These are phyloP conservation scores for Boechera stricta DNA, from an alignment of 345 rosid species.

Conservation along the genomic window DNA sequence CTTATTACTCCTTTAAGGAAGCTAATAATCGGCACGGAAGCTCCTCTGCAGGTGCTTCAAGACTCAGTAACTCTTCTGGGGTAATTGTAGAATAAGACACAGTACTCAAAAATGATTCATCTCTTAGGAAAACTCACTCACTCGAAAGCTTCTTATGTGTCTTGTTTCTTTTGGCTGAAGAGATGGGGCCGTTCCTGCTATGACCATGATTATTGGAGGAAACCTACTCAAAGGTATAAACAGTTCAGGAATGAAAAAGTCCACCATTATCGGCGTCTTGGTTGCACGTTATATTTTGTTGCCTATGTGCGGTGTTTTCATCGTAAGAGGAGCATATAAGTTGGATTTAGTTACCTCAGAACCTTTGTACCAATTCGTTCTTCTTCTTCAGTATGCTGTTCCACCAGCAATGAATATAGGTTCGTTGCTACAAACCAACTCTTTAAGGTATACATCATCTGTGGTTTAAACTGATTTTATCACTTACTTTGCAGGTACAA, in stretches of 20 bases:
- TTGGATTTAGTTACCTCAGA: conserved; percentile 56
- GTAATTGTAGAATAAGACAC: conserved; percentile 41
- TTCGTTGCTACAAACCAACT: conserved; percentile 28
- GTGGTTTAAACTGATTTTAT: too few relatives aligned
- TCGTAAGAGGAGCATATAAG: conserved; percentile 58
- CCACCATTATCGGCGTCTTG: conserved; percentile 51
- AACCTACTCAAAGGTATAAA: conserved; percentile 63
- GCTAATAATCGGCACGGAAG: conserved; percentile 54
- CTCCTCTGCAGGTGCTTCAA: conserved; percentile 68
- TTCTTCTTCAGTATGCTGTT: conserved; percentile 66
- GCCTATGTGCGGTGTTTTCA: conserved; percentile 60
- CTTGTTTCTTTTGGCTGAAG: conserved; percentile 42
- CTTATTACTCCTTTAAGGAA: conserved; percentile 51
- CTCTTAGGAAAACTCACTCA: background rate
- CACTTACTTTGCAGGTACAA: conserved; percentile 54
- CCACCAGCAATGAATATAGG: conserved; percentile 87
- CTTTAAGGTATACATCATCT: background rate
- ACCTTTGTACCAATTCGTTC: conserved; percentile 67
- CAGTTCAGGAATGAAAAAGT: conserved; percentile 54
- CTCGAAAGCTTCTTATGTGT: background rate
- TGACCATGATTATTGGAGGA: conserved; percentile 68
- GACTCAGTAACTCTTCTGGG: conserved; percentile 62
- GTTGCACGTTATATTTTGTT: conserved; percentile 57
- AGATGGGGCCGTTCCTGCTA: conserved; percentile 69
- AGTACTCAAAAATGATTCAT: background rate